Evolutionary conservation across 257 asterid genomes (phyloP).

Genomic region (Penstemon barbatus): DNA sequence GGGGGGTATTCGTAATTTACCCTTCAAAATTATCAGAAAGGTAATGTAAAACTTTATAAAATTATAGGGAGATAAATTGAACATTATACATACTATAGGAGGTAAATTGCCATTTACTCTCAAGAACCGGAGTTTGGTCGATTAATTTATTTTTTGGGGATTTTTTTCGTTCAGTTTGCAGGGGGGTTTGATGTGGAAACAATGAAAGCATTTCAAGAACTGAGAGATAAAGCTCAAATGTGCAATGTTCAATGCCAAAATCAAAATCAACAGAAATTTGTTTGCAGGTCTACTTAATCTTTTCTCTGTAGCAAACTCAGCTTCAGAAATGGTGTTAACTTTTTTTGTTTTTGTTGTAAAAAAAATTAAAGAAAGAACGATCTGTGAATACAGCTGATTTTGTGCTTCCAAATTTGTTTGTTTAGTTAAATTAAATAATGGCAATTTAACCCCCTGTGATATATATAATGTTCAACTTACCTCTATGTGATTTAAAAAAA

Average conservation of each 20-base stretch:
- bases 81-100: too few species aligned
- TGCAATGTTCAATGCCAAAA: constrained; percentile 62
- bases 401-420: constrained; percentile 13
- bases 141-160: neutral
- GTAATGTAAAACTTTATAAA: too few species aligned
- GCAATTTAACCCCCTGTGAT: too few species aligned
- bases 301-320: constrained; percentile 50
- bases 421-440: constrained; percentile 23
- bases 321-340: constrained; percentile 35
- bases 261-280: constrained; percentile 38
- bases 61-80: too few species aligned
- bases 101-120: neutral
- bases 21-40: too few species aligned
- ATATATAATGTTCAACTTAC: too few species aligned
- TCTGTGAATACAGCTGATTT: constrained; percentile 36
- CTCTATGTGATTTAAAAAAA: too few species aligned
- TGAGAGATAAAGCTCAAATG: constrained; percentile 75
- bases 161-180: constrained; percentile 64
- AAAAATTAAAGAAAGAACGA: constrained; percentile 16
- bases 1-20: too few species aligned
- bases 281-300: constrained; percentile 36
- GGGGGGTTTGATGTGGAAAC: constrained; percentile 97
- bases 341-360: constrained; percentile 33
- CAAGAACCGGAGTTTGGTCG: neutral
- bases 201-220: constrained; percentile 89